Conservation (phyloP, 345 rosid species). For the Populus tremula region DNA sequence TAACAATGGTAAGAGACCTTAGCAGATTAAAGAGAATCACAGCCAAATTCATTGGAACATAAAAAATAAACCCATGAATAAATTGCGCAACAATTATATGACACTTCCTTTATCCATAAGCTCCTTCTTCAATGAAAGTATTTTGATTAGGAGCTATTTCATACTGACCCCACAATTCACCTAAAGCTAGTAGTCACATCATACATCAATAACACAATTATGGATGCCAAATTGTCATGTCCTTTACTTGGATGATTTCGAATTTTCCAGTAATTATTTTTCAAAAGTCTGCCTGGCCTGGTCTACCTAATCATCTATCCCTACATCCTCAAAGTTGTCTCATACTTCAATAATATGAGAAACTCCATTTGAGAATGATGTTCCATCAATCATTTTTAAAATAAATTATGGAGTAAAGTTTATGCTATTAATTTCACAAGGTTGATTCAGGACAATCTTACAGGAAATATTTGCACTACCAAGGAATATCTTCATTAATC, state of each 20-base stretch:
- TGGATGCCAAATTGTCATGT: neutral
- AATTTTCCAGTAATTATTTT: neutral
- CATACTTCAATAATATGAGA: neutral
- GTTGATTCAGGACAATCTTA: neutral
- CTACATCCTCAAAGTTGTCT: neutral
- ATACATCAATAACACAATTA: neutral
- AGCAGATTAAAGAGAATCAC: neutral
- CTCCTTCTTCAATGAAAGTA: neutral
- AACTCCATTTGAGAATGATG: neutral
- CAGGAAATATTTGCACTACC: neutral
- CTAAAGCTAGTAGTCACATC: neutral
- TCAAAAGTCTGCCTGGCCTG: neutral
- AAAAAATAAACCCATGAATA: neutral
- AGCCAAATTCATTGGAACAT: neutral
- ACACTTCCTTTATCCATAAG: neutral
- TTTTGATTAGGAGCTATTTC: neutral
- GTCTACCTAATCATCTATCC: neutral
- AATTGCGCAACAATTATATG: no score
- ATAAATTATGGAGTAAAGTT: neutral
- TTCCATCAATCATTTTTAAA: neutral
- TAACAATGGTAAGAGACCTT: neutral
- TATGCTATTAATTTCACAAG: neutral
- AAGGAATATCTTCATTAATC: neutral
- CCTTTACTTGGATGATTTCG: neutral
- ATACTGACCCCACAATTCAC: neutral